phyloP scores from a whole-genome alignment of 2,329 filamentous ascomycete genomes.

The Cercospora brassicicola region DNA sequence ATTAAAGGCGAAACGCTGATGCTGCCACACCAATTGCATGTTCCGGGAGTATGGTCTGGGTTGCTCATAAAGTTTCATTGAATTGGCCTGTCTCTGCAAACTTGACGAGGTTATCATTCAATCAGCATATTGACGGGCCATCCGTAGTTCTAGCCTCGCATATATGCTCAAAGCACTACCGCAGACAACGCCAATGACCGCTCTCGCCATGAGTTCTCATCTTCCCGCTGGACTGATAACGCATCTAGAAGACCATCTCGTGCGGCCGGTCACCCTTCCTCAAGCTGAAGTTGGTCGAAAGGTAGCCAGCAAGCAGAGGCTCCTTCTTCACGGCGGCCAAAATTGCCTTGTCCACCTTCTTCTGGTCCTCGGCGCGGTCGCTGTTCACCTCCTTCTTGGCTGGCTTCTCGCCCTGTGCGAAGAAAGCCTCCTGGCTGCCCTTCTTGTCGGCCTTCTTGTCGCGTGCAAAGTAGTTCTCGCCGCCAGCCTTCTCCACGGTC shows the following conservation, averaged over 20 bases:
- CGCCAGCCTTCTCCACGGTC: constrained; percentile 74
- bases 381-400: constrained; percentile 97
- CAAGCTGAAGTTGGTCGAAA: constrained; percentile 94
- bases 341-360: constrained; percentile 95
- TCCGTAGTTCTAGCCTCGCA: constrained; percentile 14
- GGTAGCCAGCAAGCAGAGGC: constrained; percentile 88
- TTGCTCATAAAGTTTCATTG: constrained; percentile 20
- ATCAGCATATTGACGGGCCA: constrained; percentile 17
- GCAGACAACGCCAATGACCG: constrained; percentile 25
- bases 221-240: constrained; percentile 21
- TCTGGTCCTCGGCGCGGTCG: constrained; percentile 94
- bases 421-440: constrained; percentile 90
- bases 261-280: constrained; percentile 99
- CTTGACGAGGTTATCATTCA: constrained; percentile 25
- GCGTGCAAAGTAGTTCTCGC: constrained; percentile 88
- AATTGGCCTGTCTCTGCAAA: constrained; percentile 13
- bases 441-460: constrained; percentile 96
- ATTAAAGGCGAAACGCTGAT: neutral
- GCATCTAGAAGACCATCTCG: constrained; percentile 96
- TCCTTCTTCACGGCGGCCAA: constrained; percentile 98
- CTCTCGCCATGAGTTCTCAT: constrained; percentile 26
- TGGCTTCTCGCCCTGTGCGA: constrained; percentile 98
- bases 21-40: neutral
- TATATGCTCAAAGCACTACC: constrained; percentile 22
- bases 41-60: neutral